Conservation (phyloP, 257 asterid genomes). For the Przewalskia tangutica region DNA sequence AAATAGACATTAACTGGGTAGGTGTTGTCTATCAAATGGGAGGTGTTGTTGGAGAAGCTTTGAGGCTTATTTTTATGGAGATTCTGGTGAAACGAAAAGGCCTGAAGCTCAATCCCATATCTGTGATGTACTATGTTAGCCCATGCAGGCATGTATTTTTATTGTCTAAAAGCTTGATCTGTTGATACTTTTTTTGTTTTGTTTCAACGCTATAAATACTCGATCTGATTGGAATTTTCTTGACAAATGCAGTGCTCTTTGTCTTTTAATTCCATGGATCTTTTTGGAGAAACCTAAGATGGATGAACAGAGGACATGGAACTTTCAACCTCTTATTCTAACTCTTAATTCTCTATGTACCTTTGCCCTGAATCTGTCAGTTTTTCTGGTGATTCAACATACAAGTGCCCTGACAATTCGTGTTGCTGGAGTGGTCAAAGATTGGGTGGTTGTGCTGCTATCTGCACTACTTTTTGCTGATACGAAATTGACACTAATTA, state of each 20-base stretch:
- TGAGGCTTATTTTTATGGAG: constrained; percentile 92
- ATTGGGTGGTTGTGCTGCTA: constrained; percentile 91
- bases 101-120: constrained; percentile 76
- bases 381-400: constrained; percentile 87
- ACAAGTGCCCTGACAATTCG: constrained; percentile 99
- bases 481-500: constrained; percentile 70
- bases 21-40: constrained; percentile 85
- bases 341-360: constrained; percentile 81
- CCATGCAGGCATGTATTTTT: constrained; percentile 81
- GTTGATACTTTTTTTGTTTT: not conserved
- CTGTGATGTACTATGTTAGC: constrained; percentile 96
- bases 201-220: not conserved
- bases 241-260: constrained; percentile 67
- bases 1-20: constrained; percentile 78
- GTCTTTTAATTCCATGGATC: constrained; percentile 14
- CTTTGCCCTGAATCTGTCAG: constrained; percentile 92
- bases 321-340: constrained; percentile 56
- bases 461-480: constrained; percentile 94
- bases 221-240: not conserved
- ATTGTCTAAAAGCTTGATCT: not conserved
- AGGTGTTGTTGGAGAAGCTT: constrained; percentile 39
- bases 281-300: constrained; percentile 89
- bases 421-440: constrained; percentile 98
- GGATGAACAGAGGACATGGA: constrained; percentile 71
- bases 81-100: constrained; percentile 91